phyloP scores from a whole-genome alignment of 768 basidiomycete species.

The Leucosporidium yakuticum region DNA sequence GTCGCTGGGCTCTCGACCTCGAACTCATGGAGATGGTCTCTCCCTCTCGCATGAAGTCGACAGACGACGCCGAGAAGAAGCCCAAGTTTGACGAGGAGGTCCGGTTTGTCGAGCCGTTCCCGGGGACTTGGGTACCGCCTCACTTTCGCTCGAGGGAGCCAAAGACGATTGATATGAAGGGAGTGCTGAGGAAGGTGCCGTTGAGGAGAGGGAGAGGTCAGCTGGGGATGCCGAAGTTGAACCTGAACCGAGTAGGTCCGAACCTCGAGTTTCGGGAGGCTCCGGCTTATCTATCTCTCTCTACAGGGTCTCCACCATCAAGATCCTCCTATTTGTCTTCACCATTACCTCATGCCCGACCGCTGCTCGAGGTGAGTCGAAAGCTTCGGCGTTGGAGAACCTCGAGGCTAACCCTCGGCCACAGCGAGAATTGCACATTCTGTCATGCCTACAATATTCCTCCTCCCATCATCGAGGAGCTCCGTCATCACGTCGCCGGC shows the following conservation, averaged over 20 bases:
- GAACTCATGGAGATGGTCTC: constrained; percentile 5
- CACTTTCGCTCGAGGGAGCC: neutral
- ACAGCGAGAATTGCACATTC: neutral
- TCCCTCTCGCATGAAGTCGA: neutral
- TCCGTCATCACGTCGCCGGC: neutral
- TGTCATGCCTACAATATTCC: neutral
- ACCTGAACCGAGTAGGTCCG: neutral
- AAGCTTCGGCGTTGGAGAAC: too few species aligned
- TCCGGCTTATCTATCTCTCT: too few species aligned
- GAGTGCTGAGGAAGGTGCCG: neutral
- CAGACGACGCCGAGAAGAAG: neutral
- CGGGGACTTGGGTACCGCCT: neutral
- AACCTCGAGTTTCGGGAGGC: neutral
- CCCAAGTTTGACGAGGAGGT: neutral
- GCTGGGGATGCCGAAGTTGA: neutral
- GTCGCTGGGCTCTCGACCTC: constrained; percentile 17
- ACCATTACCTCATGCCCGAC: neutral
- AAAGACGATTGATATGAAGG: neutral
- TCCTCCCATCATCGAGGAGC: neutral
- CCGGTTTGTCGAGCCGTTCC: constrained; percentile 12
- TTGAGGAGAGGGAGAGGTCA: neutral
- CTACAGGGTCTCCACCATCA: neutral
- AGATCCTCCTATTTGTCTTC: constrained; percentile 17
- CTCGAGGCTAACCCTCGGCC: too few species aligned
- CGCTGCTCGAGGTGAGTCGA: neutral